These are phyloP conservation scores for Fraxinus ornus DNA, from an alignment of 305 asterid genomes.

Conservation along the genomic window DNA sequence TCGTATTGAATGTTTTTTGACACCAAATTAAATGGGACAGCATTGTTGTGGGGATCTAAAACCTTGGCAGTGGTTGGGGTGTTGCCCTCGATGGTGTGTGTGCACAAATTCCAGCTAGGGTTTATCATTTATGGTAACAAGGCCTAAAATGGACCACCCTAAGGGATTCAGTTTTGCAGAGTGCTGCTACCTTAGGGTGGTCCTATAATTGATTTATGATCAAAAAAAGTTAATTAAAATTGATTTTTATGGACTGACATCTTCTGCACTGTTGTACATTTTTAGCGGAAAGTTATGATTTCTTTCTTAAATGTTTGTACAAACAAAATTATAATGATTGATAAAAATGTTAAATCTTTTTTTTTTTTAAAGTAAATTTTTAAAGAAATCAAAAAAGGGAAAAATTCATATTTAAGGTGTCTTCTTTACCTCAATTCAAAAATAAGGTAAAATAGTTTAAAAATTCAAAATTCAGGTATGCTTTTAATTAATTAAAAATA, in stretches of 20 bases:
- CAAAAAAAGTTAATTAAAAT: not conserved
- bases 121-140: not conserved
- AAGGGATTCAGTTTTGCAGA: not conserved
- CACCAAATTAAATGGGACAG: not conserved
- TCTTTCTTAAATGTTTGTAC: not conserved
- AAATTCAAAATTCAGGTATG: too few species aligned
- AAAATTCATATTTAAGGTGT: too few species aligned
- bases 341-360: not conserved
- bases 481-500: too few species aligned
- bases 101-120: not conserved
- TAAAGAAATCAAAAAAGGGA: too few species aligned
- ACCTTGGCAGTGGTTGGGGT: not conserved
- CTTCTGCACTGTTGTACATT: not conserved
- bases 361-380: too few species aligned
- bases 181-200: not conserved
- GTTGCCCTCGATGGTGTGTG: not conserved
- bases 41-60: not conserved
- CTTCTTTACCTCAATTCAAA: too few species aligned
- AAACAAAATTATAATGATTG: not conserved
- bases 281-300: not conserved
- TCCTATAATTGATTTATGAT: not conserved
- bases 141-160: conserved; percentile 6
- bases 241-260: not conserved
- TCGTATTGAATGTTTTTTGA: not conserved
- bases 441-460: too few species aligned